Base-by-base conservation (phyloP, 306 rosid genomes). In the Cucurbita pepo region DNA sequence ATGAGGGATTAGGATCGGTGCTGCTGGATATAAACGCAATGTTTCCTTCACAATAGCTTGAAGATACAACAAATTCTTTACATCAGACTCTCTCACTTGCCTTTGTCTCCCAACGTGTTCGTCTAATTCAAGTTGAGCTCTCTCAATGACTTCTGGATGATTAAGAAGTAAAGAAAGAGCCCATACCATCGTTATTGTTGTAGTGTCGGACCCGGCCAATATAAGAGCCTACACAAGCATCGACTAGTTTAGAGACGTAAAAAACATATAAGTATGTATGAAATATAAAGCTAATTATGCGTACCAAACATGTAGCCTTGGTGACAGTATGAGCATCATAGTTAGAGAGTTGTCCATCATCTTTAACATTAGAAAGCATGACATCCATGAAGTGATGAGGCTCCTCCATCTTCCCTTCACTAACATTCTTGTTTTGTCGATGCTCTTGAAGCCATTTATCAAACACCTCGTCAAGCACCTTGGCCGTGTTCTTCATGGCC, bases 1-100 rank as follows among this genome's bases (percentile, higher is more conserved):
- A 3, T 51, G 80, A 0, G 81, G 82, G 3, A 56, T 4, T 12
- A 53, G 3, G 10, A 80, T 74, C 9, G 84, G 80, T 1, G 14
- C 80, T 0, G 81, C 56, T 0, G 82, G 84, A 55, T 80, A 83
- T 14, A 83, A 15, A 34, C 82, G 81, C 37, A 79, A 10, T 10
- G 80, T 69, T 64, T 83, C 86, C 16, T 73, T 82, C 59, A 79
- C 7, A 6, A 83, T 36, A 40, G 82, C 80, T n/a, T 78, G 77
- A 15, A 80, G 69, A 61, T 80, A 80, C 34, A 65, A 18, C 3
- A 80, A 57, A 5, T 75, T 72, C 7, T 75, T 77, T 2, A 75
- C 14, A 70, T 78, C 84, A 0, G 82, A 77, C 57, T 83, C 80
- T 5, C 16, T 38, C 37, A 80, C 82, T 12, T 14, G 73, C 30